A percentile compares a stretch with the other conserved stretches of the same genome.
Evolutionary conservation across 2,329 filamentous ascomycete genomes (phyloP).

Genomic region (Stachybotrys chlorohalonatus): DNA sequence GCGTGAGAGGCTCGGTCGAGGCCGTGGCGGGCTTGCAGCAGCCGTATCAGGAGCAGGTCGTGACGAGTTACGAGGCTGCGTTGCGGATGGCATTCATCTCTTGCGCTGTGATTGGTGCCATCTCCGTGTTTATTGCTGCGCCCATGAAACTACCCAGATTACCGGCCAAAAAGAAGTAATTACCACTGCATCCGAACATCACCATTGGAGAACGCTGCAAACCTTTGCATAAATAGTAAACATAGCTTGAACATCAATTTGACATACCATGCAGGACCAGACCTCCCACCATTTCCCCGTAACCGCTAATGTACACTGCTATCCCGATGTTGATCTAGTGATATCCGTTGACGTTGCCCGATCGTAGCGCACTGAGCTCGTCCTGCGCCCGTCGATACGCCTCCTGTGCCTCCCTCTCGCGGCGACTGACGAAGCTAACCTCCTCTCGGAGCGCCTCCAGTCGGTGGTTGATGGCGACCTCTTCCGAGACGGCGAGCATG

Average conservation of each 20-base stretch:
- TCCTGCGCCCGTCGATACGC: constrained; percentile 67
- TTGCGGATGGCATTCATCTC: constrained; percentile 37
- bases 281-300: neutral
- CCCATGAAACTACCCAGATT: constrained; percentile 46
- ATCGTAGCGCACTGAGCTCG: constrained; percentile 58
- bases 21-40: constrained; percentile 35
- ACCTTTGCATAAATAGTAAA: neutral
- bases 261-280: neutral
- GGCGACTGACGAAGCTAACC: constrained; percentile 66
- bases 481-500: constrained; percentile 69
- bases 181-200: neutral
- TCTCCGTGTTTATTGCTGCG: constrained; percentile 37
- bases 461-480: constrained; percentile 62
- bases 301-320: neutral
- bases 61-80: constrained; percentile 43
- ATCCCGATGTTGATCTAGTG: constrained; percentile 16
- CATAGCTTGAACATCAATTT: neutral
- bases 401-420: constrained; percentile 88
- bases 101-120: constrained; percentile 35
- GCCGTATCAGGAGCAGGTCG: constrained; percentile 43
- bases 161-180: constrained; percentile 25
- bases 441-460: constrained; percentile 73
- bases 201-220: neutral
- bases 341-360: constrained; percentile 25
- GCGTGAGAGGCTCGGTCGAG: constrained; percentile 45